Conservation (phyloP, 2,329 filamentous ascomycete genomes). For the Bipolaris sorokiniana region DNA sequence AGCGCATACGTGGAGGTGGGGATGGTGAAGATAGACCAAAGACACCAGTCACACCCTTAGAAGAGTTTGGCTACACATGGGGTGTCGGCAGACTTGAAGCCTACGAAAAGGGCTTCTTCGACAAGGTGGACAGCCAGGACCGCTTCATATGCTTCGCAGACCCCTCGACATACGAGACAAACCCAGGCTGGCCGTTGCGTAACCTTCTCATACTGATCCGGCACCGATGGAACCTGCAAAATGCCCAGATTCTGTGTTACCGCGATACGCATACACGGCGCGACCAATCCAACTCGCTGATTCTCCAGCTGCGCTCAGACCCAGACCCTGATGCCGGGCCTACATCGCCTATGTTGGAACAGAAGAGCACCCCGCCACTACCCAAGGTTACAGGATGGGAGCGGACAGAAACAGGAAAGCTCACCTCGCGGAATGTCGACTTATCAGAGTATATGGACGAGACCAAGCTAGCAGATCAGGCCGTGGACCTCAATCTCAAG, state of each 20-base stretch:
- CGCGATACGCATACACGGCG: slow-evolving; percentile 79
- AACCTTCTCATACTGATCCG: slow-evolving; percentile 87
- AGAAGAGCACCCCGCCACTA: slow-evolving; percentile 57
- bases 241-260: slow-evolving; percentile 87
- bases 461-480: slow-evolving; percentile 82
- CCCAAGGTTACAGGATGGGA: slow-evolving; percentile 98
- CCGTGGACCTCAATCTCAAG: slow-evolving; percentile 94
- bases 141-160: slow-evolving; percentile 87
- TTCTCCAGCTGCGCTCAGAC: slow-evolving; percentile 61
- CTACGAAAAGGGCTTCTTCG: slow-evolving; percentile 89
- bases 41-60: slow-evolving; percentile 59
- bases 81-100: slow-evolving; percentile 74
- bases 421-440: slow-evolving; percentile 78
- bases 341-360: slow-evolving; percentile 17
- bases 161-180: slow-evolving; percentile 84
- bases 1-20: slow-evolving; percentile 62
- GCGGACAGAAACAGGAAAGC: slow-evolving; percentile 76
- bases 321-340: slow-evolving; percentile 14
- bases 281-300: slow-evolving; percentile 80
- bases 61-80: slow-evolving; percentile 75
- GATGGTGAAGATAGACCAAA: slow-evolving; percentile 46
- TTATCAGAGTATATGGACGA: slow-evolving; percentile 95
- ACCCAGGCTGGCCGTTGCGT: slow-evolving; percentile 90
- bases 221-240: slow-evolving; percentile 77
- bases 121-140: slow-evolving; percentile 72